Percentiles rank a stretch among this genome's conserved stretches.
Evolutionary conservation across 2,329 filamentous ascomycete genomes (phyloP).

Genomic region (Paraconiothyrium brasiliense): DNA sequence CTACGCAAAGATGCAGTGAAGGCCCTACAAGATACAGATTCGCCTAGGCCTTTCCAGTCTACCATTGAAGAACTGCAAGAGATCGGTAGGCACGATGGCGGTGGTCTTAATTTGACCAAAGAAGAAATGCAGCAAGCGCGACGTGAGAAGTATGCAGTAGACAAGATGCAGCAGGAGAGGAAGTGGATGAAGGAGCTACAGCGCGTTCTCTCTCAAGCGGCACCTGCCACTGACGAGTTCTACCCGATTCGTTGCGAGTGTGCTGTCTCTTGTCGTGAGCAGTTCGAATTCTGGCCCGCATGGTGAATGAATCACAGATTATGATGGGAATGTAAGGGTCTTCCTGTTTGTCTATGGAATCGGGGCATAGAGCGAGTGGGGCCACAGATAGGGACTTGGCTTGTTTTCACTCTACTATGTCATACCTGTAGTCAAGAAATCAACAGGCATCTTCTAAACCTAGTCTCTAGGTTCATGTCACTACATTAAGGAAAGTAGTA

Average conservation of each 20-base stretch:
- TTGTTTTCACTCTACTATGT: not conserved
- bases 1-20: not conserved
- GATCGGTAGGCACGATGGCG: not conserved
- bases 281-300: not conserved
- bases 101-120: not conserved
- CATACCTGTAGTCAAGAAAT: not conserved
- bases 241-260: constrained; percentile 11
- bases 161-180: not conserved
- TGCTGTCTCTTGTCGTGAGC: constrained; percentile 3
- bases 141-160: not conserved
- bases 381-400: not conserved
- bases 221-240: not conserved
- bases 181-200: not conserved
- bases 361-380: not conserved
- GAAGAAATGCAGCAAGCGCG: not conserved
- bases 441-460: not conserved
- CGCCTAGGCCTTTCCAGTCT: not conserved
- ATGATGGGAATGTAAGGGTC: not conserved
- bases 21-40: not conserved
- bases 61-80: constrained; percentile 6
- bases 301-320: not conserved
- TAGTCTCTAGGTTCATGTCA: not conserved
- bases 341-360: not conserved
- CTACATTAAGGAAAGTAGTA: too few species aligned
- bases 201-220: not conserved